Evolutionary conservation across 208 protist genomes (phyloP), one percentile per base, ranked within the genome.

Genomic region (Acanthamoeba sp.): DNA sequence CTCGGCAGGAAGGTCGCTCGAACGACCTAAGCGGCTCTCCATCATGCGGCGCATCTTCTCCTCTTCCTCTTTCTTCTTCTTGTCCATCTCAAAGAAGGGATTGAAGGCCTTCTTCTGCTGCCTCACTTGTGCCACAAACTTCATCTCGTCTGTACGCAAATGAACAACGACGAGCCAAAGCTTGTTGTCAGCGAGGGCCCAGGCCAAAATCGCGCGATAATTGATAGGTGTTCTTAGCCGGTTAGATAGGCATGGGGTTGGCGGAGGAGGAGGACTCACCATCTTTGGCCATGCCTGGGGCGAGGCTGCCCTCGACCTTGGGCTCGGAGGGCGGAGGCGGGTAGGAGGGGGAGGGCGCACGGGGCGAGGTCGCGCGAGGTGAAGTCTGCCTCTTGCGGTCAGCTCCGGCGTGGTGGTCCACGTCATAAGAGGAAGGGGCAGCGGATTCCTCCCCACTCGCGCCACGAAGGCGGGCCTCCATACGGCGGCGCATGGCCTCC

Each of bases 91-190:
- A 36, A 91, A 73, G 85, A 91, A 91, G 0, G 85, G 85, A 50
- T 91, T 91, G 85, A 52, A 91, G 85, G 42, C 85, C 38, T 73
- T 91, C 40, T 73, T 91, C 45, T 87, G 78, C 27, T 87, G 78
- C 78, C 78, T n/a, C 78, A 87, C 78, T 12, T 87, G 78, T 9
- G 42, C 42, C 45, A 87, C 45, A 27, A 62, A 40, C 42, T 87
- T 87, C 78, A 87, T 87, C 45, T 87, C 78, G 38, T 87, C 78
- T 87, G 78, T 24, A 24, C 22, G 59, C 12, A 16, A 18, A 34
- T 10, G 1, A 3, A 64, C 16, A 64, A 29, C 57, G 3, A 29
- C 27, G 7, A 29, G 9, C 57, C 2, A 0, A 69, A 36, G 2
- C 2, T 3, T 0, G 10, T 0, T 29, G 22, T 27, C 1, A 50